phyloP scores from a whole-genome alignment of 2,329 filamentous ascomycete species.

The Phyllosticta paracitricarpa region DNA sequence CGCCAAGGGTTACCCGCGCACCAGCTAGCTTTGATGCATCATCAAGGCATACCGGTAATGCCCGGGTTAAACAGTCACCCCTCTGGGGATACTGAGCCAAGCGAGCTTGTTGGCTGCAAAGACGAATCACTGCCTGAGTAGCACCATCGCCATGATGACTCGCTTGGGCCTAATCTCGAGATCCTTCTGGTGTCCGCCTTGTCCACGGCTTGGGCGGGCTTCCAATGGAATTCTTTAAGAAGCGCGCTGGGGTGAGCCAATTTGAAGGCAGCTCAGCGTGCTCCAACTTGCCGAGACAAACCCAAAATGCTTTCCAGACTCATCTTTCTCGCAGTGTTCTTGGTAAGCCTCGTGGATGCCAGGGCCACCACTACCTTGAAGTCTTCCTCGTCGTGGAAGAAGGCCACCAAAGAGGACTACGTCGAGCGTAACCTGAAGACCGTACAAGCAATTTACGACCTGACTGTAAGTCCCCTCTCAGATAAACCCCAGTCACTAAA shows the following conservation, averaged over 20 bases:
- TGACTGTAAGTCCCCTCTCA: slow-evolving; percentile 20
- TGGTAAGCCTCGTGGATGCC: neutral
- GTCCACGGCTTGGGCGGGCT: neutral
- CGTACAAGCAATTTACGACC: slow-evolving; percentile 31
- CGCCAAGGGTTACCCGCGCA: neutral
- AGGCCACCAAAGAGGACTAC: slow-evolving; percentile 1
- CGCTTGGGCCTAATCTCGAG: neutral
- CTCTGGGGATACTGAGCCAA: neutral
- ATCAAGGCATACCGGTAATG: no score
- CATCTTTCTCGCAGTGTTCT: neutral
- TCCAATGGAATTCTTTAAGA: neutral
- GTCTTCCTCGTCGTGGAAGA: neutral
- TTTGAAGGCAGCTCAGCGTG: neutral
- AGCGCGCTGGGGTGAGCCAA: neutral
- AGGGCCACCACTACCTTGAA: neutral
- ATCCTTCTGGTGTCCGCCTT: neutral
- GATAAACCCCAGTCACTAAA: no score
- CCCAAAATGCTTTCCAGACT: neutral
- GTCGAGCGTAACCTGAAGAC: slow-evolving; percentile 28
- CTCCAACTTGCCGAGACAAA: neutral
- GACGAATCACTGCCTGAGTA: neutral
- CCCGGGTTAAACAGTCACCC: neutral
- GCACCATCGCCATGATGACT: neutral
- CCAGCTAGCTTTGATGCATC: no score
- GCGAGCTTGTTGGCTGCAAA: neutral